A percentile compares a stretch with the other conserved stretches of the same genome.
These are phyloP conservation scores for Ogataea salicorniae DNA, from an alignment of 805 yeast genomes.

Conservation along the genomic window DNA sequence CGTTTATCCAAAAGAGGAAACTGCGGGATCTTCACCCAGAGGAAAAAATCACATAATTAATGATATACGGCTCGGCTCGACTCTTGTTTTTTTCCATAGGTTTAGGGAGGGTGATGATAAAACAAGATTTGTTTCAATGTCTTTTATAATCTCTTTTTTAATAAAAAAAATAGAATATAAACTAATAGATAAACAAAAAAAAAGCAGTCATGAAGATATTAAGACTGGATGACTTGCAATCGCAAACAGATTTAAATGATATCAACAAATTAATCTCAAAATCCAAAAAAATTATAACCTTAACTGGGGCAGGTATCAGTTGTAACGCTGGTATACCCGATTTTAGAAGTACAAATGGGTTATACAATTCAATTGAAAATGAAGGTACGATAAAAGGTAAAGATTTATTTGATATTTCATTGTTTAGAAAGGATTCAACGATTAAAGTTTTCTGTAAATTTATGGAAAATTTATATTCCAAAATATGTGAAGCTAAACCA, in stretches of 20 bases:
- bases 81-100: no score
- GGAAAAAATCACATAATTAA: no score
- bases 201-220: constrained; percentile 18
- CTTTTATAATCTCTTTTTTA: neutral
- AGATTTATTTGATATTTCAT: constrained; percentile 83
- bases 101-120: no score
- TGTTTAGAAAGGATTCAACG: constrained; percentile 65
- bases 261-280: constrained; percentile 40
- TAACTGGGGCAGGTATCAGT: constrained; percentile 96
- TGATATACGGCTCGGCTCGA: no score
- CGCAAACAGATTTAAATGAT: constrained; percentile 20
- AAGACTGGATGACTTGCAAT: constrained; percentile 11
- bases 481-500: constrained; percentile 63
- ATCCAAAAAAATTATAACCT: constrained; percentile 52
- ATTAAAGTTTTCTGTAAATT: constrained; percentile 77
- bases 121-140: no score
- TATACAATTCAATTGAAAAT: constrained; percentile 67
- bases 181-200: neutral
- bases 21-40: no score
- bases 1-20: no score
- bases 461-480: constrained; percentile 73
- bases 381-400: constrained; percentile 61
- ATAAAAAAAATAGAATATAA: no score
- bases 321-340: constrained; percentile 98
- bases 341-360: constrained; percentile 78